phyloP scores from a whole-genome alignment of 441 rosid genomes.

The Brassica balearica region DNA sequence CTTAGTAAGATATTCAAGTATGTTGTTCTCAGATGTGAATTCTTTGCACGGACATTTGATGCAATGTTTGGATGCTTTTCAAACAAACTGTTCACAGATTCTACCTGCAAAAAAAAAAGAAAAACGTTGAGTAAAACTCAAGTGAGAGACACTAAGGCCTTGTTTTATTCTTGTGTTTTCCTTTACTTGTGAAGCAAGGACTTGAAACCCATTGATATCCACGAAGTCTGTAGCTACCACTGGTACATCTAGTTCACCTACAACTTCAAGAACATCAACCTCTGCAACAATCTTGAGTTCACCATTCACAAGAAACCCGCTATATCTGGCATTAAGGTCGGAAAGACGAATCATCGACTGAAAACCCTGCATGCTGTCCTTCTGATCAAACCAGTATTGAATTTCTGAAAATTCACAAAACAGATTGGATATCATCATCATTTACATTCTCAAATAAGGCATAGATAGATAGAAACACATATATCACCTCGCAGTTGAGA shows the following conservation, averaged over 20 bases:
- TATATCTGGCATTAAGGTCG: background rate
- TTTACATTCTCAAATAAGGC: background rate
- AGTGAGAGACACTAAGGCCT: background rate
- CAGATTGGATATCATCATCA: background rate
- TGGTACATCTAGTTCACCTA: background rate
- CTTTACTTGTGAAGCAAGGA: background rate
- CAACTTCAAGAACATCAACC: constrained; percentile 1
- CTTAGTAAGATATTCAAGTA: background rate
- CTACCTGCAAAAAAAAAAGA: background rate
- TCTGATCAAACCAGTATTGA: background rate
- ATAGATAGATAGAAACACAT: background rate
- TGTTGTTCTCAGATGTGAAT: background rate
- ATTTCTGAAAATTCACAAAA: background rate
- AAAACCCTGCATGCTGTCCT: background rate
- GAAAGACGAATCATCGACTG: background rate
- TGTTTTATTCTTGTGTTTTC: background rate
- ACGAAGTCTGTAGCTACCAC: background rate
- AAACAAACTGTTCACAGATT: background rate
- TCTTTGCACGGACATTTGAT: background rate
- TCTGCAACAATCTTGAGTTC: background rate
- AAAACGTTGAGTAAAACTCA: background rate
- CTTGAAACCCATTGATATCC: background rate
- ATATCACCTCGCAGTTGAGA: background rate
- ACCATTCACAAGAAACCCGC: background rate
- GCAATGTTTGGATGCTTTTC: background rate